These are phyloP conservation scores for Exophiala oligosperma DNA, from an alignment of 2,329 filamentous ascomycete species.

Conservation along the genomic window DNA sequence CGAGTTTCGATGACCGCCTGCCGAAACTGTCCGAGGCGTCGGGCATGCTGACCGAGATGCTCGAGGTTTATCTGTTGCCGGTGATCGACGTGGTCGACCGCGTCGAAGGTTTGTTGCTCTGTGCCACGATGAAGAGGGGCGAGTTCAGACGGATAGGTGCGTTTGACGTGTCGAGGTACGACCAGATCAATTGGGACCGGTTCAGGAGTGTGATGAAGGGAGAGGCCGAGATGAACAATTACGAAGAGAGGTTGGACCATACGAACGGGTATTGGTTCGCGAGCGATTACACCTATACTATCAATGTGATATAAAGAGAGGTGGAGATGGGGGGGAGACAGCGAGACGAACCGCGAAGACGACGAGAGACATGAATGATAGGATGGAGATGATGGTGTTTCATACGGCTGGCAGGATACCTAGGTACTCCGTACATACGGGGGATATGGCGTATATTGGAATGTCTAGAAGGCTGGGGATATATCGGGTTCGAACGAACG, in stretches of 20 bases:
- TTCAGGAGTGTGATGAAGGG: conserved; percentile 30
- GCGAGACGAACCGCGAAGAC: background rate
- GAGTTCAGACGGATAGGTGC: conserved; percentile 27
- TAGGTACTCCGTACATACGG: no score
- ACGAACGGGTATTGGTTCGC: conserved; percentile 30
- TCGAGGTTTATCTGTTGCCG: conserved; percentile 29
- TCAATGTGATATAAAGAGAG: conserved; percentile 25
- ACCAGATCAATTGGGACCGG: conserved; percentile 29
- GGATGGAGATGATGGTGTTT: background rate
- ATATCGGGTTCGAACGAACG: no score
- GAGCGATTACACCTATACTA: conserved; percentile 31
- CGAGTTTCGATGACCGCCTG: conserved; percentile 29
- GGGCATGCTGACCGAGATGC: conserved; percentile 26
- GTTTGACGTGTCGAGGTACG: conserved; percentile 26
- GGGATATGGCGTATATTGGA: no score
- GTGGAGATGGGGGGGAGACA: background rate
- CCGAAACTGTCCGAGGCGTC: conserved; percentile 26
- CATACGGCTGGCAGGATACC: no score
- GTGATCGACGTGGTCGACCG: conserved; percentile 29
- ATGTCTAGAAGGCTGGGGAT: no score
- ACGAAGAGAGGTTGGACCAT: conserved; percentile 28
- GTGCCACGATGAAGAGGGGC: conserved; percentile 30
- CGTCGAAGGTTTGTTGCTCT: conserved; percentile 28
- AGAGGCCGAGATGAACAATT: conserved; percentile 29
- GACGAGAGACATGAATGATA: background rate